Conservation (phyloP, 495 filamentous ascomycete species). For the Daldinia grandis region DNA sequence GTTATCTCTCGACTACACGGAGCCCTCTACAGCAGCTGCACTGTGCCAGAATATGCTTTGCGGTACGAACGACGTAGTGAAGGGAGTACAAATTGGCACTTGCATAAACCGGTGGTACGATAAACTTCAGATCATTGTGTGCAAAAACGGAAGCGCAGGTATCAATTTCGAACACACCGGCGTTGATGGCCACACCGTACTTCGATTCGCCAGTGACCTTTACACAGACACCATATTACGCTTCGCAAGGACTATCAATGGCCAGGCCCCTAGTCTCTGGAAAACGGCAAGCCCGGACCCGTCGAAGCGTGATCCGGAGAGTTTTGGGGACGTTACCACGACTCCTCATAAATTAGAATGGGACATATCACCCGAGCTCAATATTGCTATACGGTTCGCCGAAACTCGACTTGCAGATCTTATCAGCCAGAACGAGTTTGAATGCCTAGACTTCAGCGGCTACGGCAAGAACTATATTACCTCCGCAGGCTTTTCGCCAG, state of each 20-base stretch:
- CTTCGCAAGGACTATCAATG: constrained; percentile 95
- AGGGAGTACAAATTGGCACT: constrained; percentile 94
- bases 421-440: constrained; percentile 96
- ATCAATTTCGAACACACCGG: constrained; percentile 99
- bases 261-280: constrained; percentile 91
- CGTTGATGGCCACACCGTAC: constrained; percentile 95
- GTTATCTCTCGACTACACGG: constrained; percentile 90
- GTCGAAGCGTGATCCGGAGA: constrained; percentile 88
- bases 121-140: constrained; percentile 98
- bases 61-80: constrained; percentile 88
- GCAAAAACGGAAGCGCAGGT: constrained; percentile 96
- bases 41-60: constrained; percentile 98
- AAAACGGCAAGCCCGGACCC: constrained; percentile 90
- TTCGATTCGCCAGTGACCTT: constrained; percentile 93
- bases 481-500: constrained; percentile 93
- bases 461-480: constrained; percentile 99
- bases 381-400: constrained; percentile 90
- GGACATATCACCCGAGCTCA: constrained; percentile 94
- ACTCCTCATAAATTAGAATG: constrained; percentile 97
- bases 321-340: constrained; percentile 93
- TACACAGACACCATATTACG: constrained; percentile 98
- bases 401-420: constrained; percentile 94
- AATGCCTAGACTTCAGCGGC: constrained; percentile 84
- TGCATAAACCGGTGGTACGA: constrained; percentile 99
- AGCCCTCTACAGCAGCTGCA: constrained; percentile 78